Evolutionary conservation across 305 asterid genomes (phyloP).

Genomic region (Solanum aculeatissimum): DNA sequence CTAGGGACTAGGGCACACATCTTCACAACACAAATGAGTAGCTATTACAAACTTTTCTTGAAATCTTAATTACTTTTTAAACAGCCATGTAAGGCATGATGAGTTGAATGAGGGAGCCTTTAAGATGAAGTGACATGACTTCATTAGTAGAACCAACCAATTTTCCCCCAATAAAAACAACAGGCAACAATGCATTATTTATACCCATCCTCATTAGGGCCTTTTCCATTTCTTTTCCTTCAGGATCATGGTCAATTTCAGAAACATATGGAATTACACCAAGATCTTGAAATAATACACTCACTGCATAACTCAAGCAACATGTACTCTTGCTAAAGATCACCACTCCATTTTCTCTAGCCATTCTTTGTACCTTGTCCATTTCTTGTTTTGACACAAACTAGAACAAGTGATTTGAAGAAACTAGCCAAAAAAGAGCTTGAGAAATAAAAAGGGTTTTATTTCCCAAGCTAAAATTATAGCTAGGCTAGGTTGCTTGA

Average conservation of each 20-base stretch:
- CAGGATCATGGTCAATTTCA: slow-evolving; percentile 46
- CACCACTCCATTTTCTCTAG: slow-evolving; percentile 45
- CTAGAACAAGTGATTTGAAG: background rate
- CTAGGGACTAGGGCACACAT: background rate
- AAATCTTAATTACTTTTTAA: background rate
- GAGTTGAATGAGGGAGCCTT: slow-evolving; percentile 45
- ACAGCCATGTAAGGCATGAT: slow-evolving; percentile 19
- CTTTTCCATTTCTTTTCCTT: slow-evolving; percentile 52
- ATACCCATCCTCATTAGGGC: slow-evolving; percentile 39
- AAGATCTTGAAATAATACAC: slow-evolving; percentile 41
- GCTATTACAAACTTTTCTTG: background rate
- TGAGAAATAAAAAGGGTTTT: background rate
- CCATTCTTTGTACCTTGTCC: slow-evolving; percentile 47
- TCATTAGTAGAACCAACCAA: slow-evolving; percentile 65
- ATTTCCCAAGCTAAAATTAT: background rate
- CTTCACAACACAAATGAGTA: background rate
- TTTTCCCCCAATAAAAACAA: slow-evolving; percentile 46
- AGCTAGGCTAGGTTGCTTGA: slow-evolving; percentile 18
- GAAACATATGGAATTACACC: slow-evolving; percentile 27
- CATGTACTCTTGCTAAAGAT: slow-evolving; percentile 62
- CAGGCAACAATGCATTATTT: slow-evolving; percentile 34
- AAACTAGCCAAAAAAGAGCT: background rate
- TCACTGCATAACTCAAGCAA: slow-evolving; percentile 62
- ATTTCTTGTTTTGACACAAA: background rate
- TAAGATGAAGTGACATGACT: slow-evolving; percentile 71